Percentiles rank a stretch among this genome's conserved stretches.
Evolutionary conservation across 345 rosid species (phyloP).

Genomic region (Tarenaya hassleriana): DNA sequence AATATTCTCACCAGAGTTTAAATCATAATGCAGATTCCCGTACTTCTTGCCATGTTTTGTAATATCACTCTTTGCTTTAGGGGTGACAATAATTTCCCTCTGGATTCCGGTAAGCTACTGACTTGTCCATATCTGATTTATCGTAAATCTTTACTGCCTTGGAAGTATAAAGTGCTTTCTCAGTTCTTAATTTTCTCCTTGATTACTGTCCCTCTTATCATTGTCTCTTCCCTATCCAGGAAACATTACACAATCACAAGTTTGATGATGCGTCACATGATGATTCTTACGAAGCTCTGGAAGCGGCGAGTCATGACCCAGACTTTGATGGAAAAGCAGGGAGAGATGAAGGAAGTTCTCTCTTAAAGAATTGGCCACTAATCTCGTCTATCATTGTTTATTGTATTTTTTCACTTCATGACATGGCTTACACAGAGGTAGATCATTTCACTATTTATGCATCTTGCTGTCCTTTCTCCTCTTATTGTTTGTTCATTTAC

Average conservation of each 20-base stretch:
- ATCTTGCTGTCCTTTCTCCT: not conserved
- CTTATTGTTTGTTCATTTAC: not conserved
- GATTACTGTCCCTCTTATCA: slow-evolving; percentile 4
- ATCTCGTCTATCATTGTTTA: slow-evolving; percentile 83
- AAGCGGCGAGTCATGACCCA: slow-evolving; percentile 31
- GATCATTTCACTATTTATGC: slow-evolving; percentile 6
- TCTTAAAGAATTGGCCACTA: slow-evolving; percentile 77
- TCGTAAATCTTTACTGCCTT: not conserved
- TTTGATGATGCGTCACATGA: slow-evolving; percentile 19
- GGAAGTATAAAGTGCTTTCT: not conserved
- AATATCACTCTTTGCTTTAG: slow-evolving; percentile 59
- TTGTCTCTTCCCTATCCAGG: slow-evolving; percentile 36
- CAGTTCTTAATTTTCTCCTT: not conserved
- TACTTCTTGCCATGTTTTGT: slow-evolving; percentile 65
- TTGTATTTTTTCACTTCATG: slow-evolving; percentile 79
- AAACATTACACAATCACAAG: slow-evolving; percentile 63
- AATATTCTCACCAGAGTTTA: slow-evolving; percentile 12
- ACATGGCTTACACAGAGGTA: slow-evolving; percentile 97
- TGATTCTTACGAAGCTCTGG: slow-evolving; percentile 38
- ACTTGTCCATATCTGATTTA: not conserved
- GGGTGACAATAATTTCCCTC: slow-evolving; percentile 38
- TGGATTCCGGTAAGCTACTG: slow-evolving; percentile 67
- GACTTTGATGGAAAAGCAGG: slow-evolving; percentile 22
- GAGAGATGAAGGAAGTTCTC: slow-evolving; percentile 30
- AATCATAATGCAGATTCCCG: slow-evolving; percentile 58